Evolutionary conservation across 1,139 yeast species (phyloP).

Genomic region (Kurtzmaniella quercitrusa): DNA sequence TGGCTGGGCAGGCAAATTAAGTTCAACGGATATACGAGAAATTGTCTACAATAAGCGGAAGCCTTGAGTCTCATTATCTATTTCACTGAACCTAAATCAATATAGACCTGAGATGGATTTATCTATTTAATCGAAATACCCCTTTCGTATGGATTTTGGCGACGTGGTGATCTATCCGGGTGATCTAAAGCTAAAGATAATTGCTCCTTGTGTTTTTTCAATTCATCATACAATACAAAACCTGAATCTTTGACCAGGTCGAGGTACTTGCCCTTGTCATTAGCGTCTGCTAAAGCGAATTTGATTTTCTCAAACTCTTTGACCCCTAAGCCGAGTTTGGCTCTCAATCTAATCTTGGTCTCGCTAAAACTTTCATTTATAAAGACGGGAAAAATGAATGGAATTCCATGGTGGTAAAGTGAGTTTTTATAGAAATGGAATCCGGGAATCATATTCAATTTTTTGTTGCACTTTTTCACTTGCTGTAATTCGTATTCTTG

Average conservation of each 20-base stretch:
- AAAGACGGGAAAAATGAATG: constrained; percentile 69
- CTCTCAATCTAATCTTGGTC: constrained; percentile 68
- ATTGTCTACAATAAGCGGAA: constrained; percentile 11
- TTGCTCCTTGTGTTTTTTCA: constrained; percentile 40
- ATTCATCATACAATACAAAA: constrained; percentile 51
- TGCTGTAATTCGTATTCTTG: constrained; percentile 22
- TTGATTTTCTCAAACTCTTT: constrained; percentile 75
- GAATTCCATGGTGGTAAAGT: constrained; percentile 76
- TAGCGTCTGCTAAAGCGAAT: constrained; percentile 51
- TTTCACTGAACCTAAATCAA: constrained; percentile 36
- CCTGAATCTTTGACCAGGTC: constrained; percentile 48
- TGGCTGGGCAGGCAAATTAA: constrained; percentile 66
- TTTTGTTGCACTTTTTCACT: constrained; percentile 31
- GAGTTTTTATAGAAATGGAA: constrained; percentile 77
- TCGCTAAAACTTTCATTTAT: constrained; percentile 61
- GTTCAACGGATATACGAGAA: constrained; percentile 63
- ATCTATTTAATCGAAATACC: constrained; percentile 50
- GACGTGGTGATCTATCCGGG: constrained; percentile 64
- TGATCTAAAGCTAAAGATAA: constrained; percentile 74
- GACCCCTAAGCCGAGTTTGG: constrained; percentile 66
- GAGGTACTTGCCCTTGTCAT: constrained; percentile 43
- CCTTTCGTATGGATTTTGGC: constrained; percentile 48
- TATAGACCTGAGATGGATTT: too few relatives aligned
- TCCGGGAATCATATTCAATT: constrained; percentile 41
- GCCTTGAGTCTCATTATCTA: constrained; percentile 11